phyloP scores from a whole-genome alignment of 768 basidiomycete genomes.

The Rhizopogon vesiculosus region DNA sequence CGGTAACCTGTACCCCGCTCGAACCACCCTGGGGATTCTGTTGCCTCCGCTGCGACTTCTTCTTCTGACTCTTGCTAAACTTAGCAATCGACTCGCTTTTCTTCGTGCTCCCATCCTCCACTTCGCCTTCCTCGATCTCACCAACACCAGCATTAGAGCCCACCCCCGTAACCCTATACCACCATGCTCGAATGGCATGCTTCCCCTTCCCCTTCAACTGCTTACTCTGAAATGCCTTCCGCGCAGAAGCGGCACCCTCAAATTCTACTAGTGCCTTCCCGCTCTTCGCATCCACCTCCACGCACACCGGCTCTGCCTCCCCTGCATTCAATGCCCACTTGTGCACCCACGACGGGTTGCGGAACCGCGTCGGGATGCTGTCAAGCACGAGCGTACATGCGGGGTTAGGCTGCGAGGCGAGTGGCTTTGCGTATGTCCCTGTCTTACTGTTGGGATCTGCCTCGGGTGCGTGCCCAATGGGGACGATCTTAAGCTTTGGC shows the following conservation, averaged over 20 bases:
- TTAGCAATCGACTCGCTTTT: neutral
- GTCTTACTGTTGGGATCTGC: constrained; percentile 41
- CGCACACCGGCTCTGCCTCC: constrained; percentile 31
- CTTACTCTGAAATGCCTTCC: constrained; percentile 37
- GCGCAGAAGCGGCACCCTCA: constrained; percentile 36
- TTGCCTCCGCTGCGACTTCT: neutral
- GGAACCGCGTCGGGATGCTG: constrained; percentile 45
- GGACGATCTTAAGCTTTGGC: constrained; percentile 4
- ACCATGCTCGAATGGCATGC: constrained; percentile 10
- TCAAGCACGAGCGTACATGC: constrained; percentile 53
- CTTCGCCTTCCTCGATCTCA: constrained; percentile 12
- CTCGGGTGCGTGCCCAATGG: constrained; percentile 45
- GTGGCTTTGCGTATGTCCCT: constrained; percentile 36
- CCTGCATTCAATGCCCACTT: constrained; percentile 40
- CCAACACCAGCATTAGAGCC: constrained; percentile 1
- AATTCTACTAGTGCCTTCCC: constrained; percentile 53
- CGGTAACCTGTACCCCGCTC: neutral
- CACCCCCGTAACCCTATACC: constrained; percentile 8
- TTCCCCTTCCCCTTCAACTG: constrained; percentile 36
- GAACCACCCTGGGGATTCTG: neutral
- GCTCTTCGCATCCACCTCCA: constrained; percentile 35
- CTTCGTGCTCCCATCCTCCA: constrained; percentile 3
- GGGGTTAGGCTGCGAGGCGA: constrained; percentile 33
- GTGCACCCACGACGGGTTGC: constrained; percentile 36
- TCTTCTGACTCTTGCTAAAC: constrained; percentile 4